Conservation (phyloP, 2,329 filamentous ascomycete genomes). For the Exophiala mesophila region DNA sequence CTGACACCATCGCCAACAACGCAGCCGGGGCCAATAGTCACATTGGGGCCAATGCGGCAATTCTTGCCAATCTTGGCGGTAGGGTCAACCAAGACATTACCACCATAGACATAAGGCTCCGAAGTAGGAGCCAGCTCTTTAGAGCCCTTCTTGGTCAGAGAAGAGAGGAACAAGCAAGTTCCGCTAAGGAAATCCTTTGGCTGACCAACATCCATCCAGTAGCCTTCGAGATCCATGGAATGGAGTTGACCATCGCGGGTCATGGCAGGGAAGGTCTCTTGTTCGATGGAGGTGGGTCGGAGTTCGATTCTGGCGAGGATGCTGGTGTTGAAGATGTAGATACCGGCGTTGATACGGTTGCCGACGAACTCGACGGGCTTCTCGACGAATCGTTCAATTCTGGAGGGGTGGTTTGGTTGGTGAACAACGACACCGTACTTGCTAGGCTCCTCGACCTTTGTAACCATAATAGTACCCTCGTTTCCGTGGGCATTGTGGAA, state of each 20-base stretch:
- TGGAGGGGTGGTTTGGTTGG: constrained; percentile 83
- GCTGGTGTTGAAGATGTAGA: constrained; percentile 95
- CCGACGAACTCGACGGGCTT: constrained; percentile 98
- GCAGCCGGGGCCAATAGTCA: constrained; percentile 89
- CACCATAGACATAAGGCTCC: constrained; percentile 80
- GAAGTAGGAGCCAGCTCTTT: constrained; percentile 71
- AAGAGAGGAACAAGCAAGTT: constrained; percentile 93
- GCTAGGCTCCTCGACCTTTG: constrained; percentile 97
- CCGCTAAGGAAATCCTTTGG: constrained; percentile 97
- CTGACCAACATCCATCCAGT: constrained; percentile 99
- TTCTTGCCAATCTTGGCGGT: constrained; percentile 96
- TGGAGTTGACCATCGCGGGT: constrained; percentile 84
- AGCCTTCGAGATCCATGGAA: constrained; percentile 93
- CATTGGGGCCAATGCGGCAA: constrained; percentile 96
- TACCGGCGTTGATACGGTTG: constrained; percentile 97
- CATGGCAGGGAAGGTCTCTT: constrained; percentile 96
- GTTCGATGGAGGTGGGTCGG: constrained; percentile 93
- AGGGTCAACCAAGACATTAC: constrained; percentile 92
- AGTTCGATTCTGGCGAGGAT: constrained; percentile 89
- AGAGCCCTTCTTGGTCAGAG: constrained; percentile 81
- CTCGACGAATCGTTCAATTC: constrained; percentile 98
- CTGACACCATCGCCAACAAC: constrained; percentile 90
- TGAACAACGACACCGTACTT: constrained; percentile 99
- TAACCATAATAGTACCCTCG: constrained; percentile 96
- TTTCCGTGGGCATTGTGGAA: constrained; percentile 93